Base-by-base conservation (phyloP, 2,329 filamentous ascomycete genomes). In the Penicillium nordicum region DNA sequence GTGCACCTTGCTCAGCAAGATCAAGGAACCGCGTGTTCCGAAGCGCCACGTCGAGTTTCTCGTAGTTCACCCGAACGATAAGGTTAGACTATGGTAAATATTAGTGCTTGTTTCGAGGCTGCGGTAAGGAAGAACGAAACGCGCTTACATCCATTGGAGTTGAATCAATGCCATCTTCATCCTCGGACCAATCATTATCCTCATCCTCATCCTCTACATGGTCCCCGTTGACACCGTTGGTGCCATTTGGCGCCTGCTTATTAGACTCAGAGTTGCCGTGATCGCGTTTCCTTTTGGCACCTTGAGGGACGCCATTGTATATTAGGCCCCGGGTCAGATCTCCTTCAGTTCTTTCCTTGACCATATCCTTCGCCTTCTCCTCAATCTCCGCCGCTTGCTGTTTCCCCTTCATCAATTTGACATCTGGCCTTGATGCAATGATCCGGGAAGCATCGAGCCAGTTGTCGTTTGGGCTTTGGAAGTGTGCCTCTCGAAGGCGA, bases 31-130 rank as follows among this genome's bases (percentile, higher is more conserved):
- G 84, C 61, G 87, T 83, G 66, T 91, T 96, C 55, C 93, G 89
- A 60, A 96, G 80, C 48, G 89, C 86, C 10, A 97, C 89, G 7
- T 88, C 79, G 57, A 91, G 90, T 72, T 93, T 95, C 54, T 92
- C 88, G 67, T 90, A 88, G 69, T 96, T 97, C 53, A 97, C 80
- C 29, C 88, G 85, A 47, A 97, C 79, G 36, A 92, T 81, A 61
- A 92, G 79, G 56, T 88, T 83, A 48, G 85, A 82, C 87, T 95
- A 69, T 18, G 9, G 1, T 55, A 36, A n/a, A 41, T 21, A n/a
- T 58, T 47, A 59, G 50, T 61, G 53, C 53, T 50, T 43, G 10
- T 50, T 60, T 32, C 55, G 56, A 48, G 54, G 59, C 46, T 59
- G 60, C 23, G 5, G 42, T 40, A 10, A 36, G 36, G 30, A 3